These are phyloP conservation scores for Tetragonia tetragonoides DNA, from an alignment of 148 eudicot genomes.

Conservation along the genomic window DNA sequence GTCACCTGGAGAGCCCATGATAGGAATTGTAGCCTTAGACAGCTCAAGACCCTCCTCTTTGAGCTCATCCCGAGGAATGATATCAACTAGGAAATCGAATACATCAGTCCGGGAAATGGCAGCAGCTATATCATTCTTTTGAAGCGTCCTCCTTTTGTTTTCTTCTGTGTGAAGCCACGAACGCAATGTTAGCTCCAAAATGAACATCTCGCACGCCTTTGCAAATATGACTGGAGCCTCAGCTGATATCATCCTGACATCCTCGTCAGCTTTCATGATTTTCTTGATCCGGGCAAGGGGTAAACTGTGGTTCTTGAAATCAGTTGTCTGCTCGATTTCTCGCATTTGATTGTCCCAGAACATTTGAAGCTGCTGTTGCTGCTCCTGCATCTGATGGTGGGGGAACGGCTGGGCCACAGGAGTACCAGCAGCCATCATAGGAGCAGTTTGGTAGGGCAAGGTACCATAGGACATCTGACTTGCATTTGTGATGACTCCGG, in stretches of 20 bases:
- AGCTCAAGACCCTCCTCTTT: conserved; percentile 36
- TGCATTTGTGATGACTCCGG: too few species aligned
- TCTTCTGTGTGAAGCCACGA: conserved; percentile 45
- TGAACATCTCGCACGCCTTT: conserved; percentile 45
- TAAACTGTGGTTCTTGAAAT: conserved; percentile 44
- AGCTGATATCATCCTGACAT: conserved; percentile 42
- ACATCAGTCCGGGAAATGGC: conserved; percentile 43
- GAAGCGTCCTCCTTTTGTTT: conserved; percentile 44
- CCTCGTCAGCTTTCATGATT: conserved; percentile 48
- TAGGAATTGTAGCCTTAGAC: neutral
- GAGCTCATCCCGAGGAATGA: conserved; percentile 41
- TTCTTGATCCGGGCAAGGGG: conserved; percentile 45
- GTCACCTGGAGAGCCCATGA: neutral
- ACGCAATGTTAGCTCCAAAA: conserved; percentile 37
- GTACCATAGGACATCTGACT: neutral
- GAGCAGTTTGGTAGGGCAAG: conserved; percentile 1
- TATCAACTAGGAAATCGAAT: conserved; percentile 45
- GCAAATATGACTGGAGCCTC: conserved; percentile 38
- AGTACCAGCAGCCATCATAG: conserved; percentile 2
- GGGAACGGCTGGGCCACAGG: neutral
- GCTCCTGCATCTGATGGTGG: conserved; percentile 24
- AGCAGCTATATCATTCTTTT: conserved; percentile 50
- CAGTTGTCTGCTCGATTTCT: conserved; percentile 33
- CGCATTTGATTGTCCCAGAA: conserved; percentile 38
- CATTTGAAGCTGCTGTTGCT: conserved; percentile 32